Base-by-base conservation (phyloP, 2,329 filamentous ascomycete genomes). In the Talaromyces amestolkiae region DNA sequence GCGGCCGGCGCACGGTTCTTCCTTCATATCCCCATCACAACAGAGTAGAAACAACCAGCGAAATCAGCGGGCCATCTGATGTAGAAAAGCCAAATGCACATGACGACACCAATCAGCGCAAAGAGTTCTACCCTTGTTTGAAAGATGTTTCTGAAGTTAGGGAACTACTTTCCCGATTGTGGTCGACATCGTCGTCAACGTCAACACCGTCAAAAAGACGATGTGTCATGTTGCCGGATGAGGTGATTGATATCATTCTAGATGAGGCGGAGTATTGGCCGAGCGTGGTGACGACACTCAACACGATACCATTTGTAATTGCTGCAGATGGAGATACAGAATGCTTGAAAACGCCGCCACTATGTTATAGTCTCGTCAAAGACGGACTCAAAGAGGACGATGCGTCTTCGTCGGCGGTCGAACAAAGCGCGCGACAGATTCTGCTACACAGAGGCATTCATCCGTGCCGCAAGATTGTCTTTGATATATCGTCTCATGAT, bases 391-490 rank as follows among this genome's bases (percentile, higher is more conserved):
- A 17, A 35, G 35, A n/a, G 8, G 22, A 43, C 13, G 31, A 54
- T 3, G 24, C 17, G 11, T 13, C 22, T 22, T 43, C 62, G n/a
- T n/a, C 43, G 11, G n/a, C 35, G 10, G 11, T 1, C 47, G 9
- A 35, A 37, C 19, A 61, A 22, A 22, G 51, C 9, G 3, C 24
- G n/a, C 43, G 58, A 8, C 53, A 51, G 24, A 49, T 71, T 17
- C 70, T 79, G 3, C 73, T 76, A 5, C 75, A 78, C 61, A 72
- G 77, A 35, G 72, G 73, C 11, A 58, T 66, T 17, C 74, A 78
- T 60, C 77, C 77, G 22, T 79, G 77, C 45, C 76, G 78, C 31
- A 79, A 79, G 58, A 77, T 79, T 15, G 60, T 75, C 22, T 79
- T 79, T 51, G 69, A 68, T 8, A 69, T 79, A 17, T 67, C 68